phyloP scores from a whole-genome alignment of 805 yeast species.

The Zygosaccharomyces lentus region DNA sequence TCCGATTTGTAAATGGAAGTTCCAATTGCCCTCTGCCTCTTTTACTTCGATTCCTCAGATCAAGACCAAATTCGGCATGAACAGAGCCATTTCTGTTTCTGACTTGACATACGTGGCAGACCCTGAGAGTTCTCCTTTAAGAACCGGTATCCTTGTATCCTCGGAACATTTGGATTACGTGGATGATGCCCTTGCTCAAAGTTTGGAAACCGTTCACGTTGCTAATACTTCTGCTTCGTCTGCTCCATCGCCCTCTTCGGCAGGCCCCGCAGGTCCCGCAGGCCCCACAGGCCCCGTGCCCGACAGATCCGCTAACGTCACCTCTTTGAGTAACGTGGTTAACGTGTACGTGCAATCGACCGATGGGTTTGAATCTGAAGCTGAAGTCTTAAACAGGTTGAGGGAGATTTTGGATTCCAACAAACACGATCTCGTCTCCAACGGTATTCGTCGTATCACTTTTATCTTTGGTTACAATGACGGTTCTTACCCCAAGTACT shows the following conservation, averaged over 20 bases:
- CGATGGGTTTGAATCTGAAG: conserved; percentile 72
- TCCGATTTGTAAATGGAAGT: conserved; percentile 83
- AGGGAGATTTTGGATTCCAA: conserved; percentile 60
- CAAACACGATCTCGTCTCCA: conserved; percentile 62
- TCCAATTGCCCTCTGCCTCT: conserved; percentile 80
- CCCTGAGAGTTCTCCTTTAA: conserved; percentile 57
- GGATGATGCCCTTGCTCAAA: conserved; percentile 74
- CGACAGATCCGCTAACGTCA: conserved; percentile 39
- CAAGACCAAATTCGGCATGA: conserved; percentile 50
- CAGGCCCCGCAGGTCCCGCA: conserved; percentile 42
- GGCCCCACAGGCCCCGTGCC: conserved; percentile 46
- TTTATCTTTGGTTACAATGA: conserved; percentile 78
- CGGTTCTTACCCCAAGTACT: conserved; percentile 92
- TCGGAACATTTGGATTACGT: conserved; percentile 82
- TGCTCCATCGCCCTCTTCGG: conserved; percentile 31
- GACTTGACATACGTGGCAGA: conserved; percentile 84
- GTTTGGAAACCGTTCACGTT: conserved; percentile 65
- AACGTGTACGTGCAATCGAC: conserved; percentile 71
- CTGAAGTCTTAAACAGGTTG: conserved; percentile 59
- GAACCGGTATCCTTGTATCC: conserved; percentile 83
- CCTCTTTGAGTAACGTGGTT: conserved; percentile 68
- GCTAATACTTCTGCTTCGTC: conserved; percentile 33
- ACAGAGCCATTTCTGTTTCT: conserved; percentile 87
- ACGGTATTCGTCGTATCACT: conserved; percentile 86
- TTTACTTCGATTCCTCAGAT: conserved; percentile 63